Conservation (phyloP, 2,329 filamentous ascomycete genomes). For the Aspergillus carbonarius region DNA sequence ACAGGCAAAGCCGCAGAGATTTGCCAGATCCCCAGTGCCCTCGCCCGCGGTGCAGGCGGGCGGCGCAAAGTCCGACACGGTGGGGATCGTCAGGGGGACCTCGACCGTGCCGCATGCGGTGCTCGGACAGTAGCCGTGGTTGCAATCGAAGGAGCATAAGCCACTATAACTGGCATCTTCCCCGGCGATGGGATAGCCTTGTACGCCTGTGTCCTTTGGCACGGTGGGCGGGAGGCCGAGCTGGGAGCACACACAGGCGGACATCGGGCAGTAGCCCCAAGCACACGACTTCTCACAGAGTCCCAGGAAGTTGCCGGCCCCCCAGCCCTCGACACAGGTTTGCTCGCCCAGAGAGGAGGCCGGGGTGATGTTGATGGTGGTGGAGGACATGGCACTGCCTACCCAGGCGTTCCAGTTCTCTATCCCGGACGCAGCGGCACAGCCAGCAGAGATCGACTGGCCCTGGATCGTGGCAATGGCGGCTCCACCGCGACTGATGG, state of each 20-base stretch:
- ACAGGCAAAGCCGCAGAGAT: background rate
- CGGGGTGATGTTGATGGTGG: background rate
- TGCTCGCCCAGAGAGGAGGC: background rate
- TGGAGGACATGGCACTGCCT: background rate
- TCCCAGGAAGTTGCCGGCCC: background rate
- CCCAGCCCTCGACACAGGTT: background rate
- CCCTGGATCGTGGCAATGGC: background rate
- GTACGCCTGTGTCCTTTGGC: constrained; percentile 7
- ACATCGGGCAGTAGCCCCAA: constrained; percentile 7
- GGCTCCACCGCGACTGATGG: background rate
- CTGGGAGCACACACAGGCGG: constrained; percentile 8
- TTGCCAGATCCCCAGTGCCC: background rate
- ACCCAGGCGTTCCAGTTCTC: constrained; percentile 5
- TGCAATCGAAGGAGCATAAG: constrained; percentile 14
- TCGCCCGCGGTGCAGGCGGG: background rate
- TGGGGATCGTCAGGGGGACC: background rate
- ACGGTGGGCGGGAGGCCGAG: background rate
- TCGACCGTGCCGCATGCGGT: background rate
- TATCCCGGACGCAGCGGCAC: background rate
- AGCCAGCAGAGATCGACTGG: background rate
- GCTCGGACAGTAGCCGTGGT: constrained; percentile 13
- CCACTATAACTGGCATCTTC: constrained; percentile 13
- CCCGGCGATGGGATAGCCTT: constrained; percentile 13
- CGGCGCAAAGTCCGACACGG: background rate
- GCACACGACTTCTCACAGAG: background rate